phyloP scores from a whole-genome alignment of 768 basidiomycete genomes.

The Tephrocybe sp. region DNA sequence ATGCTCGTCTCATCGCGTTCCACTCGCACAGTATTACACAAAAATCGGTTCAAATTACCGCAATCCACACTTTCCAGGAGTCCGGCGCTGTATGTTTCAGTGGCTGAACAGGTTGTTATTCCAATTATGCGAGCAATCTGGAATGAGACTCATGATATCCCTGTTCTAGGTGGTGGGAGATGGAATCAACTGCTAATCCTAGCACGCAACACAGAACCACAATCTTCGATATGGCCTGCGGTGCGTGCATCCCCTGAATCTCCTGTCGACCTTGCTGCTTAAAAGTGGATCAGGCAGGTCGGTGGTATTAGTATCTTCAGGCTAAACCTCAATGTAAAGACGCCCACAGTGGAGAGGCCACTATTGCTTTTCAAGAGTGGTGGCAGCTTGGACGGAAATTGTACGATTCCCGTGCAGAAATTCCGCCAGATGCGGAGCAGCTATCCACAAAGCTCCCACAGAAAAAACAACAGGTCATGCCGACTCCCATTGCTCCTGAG shows the following conservation, averaged over 20 bases:
- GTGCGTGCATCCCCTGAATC: constrained; percentile 36
- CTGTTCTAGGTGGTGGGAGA: constrained; percentile 36
- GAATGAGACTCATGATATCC: too few relatives aligned
- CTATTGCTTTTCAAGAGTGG: constrained; percentile 62
- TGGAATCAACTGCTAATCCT: constrained; percentile 25
- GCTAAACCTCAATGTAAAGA: neutral
- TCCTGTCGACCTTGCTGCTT: neutral
- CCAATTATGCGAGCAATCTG: too few relatives aligned
- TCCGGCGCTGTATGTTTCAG: constrained; percentile 52
- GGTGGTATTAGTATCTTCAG: neutral
- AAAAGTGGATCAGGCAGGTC: constrained; percentile 28
- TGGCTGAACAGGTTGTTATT: constrained; percentile 57
- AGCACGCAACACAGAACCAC: constrained; percentile 24
- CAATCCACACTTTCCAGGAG: constrained; percentile 71
- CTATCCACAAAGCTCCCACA: constrained; percentile 11
- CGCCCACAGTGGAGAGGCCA: constrained; percentile 59
- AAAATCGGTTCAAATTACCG: constrained; percentile 70
- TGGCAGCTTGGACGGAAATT: constrained; percentile 39
- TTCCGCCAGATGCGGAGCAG: constrained; percentile 6
- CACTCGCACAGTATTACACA: constrained; percentile 49
- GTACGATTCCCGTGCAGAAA: constrained; percentile 6
- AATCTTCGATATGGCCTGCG: constrained; percentile 62
- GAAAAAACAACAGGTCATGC: constrained; percentile 23
- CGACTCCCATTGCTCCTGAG: constrained; percentile 33
- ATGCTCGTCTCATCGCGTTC: neutral